Evolutionary conservation across 805 yeast species (phyloP).

Genomic region (Tetrapisispora taiwanensis): DNA sequence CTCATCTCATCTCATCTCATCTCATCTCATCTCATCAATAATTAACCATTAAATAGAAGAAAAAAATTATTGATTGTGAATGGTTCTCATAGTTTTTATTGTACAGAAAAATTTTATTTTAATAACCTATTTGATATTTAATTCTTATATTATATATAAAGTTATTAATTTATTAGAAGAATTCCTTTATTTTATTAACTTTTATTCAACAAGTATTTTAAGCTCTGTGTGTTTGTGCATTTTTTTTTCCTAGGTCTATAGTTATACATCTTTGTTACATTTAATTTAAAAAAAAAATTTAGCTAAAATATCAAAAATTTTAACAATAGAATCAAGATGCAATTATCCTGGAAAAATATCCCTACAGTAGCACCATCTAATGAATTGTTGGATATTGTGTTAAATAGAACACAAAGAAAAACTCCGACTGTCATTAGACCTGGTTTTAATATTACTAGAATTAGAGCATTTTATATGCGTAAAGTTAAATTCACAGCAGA

Average conservation of each 20-base stretch:
- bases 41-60: too few species aligned
- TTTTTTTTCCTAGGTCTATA: neutral
- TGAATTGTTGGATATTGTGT: conserved; percentile 91
- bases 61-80: neutral
- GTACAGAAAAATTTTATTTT: too few species aligned
- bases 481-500: conserved; percentile 94
- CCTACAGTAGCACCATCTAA: conserved; percentile 88
- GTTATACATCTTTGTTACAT: neutral
- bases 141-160: too few species aligned
- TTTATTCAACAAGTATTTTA: too few species aligned
- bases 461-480: conserved; percentile 95
- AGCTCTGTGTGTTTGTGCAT: neutral
- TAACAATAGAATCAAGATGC: conserved; percentile 37
- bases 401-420: conserved; percentile 95
- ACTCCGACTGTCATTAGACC: conserved; percentile 98
- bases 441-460: conserved; percentile 92
- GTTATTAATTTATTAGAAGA: too few species aligned
- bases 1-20: conserved; percentile 19
- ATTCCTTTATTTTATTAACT: neutral
- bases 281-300: too few species aligned
- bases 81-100: too few species aligned
- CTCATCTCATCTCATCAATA: conserved; percentile 1
- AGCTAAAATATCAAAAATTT: too few species aligned
- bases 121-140: too few species aligned
- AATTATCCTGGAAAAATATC: conserved; percentile 96